Conservation (phyloP, 2,329 filamentous ascomycete species). For the Ascochyta fabae region DNA sequence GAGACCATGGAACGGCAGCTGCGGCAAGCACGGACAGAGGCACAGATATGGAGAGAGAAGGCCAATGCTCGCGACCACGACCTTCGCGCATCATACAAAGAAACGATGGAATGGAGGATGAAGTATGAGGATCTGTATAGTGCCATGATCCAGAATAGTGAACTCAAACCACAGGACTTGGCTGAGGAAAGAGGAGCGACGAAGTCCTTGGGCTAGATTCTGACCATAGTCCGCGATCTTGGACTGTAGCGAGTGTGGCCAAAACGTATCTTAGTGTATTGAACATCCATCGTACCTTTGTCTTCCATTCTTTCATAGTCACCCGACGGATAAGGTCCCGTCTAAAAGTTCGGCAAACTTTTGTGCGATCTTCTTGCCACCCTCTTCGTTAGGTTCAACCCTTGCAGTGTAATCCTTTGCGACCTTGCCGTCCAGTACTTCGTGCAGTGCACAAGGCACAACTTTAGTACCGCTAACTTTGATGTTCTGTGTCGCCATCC, state of each 20-base stretch:
- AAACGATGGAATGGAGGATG: slow-evolving; percentile 12
- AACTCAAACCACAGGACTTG: neutral
- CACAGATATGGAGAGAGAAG: slow-evolving; percentile 4
- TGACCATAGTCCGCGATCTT: neutral
- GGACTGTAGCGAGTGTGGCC: neutral
- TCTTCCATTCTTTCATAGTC: neutral
- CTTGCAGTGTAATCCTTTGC: slow-evolving; percentile 42
- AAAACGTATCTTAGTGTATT: no score
- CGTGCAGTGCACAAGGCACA: slow-evolving; percentile 42
- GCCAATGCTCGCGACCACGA: neutral
- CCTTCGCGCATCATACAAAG: neutral
- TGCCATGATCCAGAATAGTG: neutral
- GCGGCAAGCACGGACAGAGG: slow-evolving; percentile 3
- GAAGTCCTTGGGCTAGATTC: neutral
- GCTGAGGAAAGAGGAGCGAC: neutral
- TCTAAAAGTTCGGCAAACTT: slow-evolving; percentile 32
- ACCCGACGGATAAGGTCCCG: neutral
- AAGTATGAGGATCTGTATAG: slow-evolving; percentile 14
- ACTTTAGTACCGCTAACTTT: slow-evolving; percentile 38
- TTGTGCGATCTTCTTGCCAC: slow-evolving; percentile 45
- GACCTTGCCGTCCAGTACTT: slow-evolving; percentile 42
- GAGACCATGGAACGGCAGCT: neutral
- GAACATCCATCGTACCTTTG: neutral
- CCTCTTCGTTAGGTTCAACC: slow-evolving; percentile 45
- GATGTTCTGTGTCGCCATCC: slow-evolving; percentile 37